Conservation (phyloP, 768 basidiomycete genomes). For the Infundibulicybe gibba region DNA sequence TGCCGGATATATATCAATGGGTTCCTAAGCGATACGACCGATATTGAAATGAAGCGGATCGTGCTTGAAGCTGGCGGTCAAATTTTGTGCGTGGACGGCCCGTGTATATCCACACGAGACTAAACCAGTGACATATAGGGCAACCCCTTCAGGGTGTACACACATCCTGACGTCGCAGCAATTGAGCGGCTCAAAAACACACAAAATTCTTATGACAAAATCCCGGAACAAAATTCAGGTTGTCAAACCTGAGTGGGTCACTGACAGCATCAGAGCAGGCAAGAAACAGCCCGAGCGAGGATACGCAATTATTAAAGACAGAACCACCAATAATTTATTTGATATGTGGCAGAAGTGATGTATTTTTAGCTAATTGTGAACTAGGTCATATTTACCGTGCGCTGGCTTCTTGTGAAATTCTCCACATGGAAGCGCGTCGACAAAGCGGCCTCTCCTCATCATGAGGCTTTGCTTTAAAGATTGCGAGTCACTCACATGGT, state of each 20-base stretch:
- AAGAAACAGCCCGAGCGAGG: slow-evolving; percentile 56
- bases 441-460: no score
- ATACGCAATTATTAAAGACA: slow-evolving; percentile 47
- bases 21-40: slow-evolving; percentile 67
- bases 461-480: no score
- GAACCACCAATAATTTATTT: slow-evolving; percentile 30
- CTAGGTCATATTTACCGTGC: no score
- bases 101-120: neutral
- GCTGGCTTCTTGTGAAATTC: no score
- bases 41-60: slow-evolving; percentile 74
- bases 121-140: slow-evolving; percentile 29
- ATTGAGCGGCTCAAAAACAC: slow-evolving; percentile 69
- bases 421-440: no score
- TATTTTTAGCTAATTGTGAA: neutral
- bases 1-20: slow-evolving; percentile 70
- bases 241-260: slow-evolving; percentile 75
- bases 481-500: no score
- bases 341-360: slow-evolving; percentile 26
- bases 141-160: slow-evolving; percentile 58
- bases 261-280: slow-evolving; percentile 61
- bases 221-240: slow-evolving; percentile 49
- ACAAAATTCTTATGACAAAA: slow-evolving; percentile 55
- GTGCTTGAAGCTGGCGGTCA: slow-evolving; percentile 66
- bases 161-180: slow-evolving; percentile 77
- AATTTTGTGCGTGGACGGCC: slow-evolving; percentile 46